Conservation (phyloP, 257 asterid genomes). For the Jacaranda copaia region DNA sequence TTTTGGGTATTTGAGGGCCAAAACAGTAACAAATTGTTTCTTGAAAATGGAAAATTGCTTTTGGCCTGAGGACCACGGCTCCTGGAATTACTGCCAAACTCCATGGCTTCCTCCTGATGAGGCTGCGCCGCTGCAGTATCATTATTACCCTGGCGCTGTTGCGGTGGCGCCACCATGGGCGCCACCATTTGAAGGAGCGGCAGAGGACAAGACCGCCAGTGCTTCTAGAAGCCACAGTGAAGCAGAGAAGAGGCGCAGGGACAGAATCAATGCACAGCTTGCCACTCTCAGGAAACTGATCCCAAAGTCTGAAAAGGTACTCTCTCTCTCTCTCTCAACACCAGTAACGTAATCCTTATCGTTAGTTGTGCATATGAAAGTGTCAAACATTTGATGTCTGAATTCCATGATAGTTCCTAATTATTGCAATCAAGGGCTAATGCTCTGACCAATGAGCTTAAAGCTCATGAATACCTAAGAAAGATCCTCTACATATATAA, state of each 20-base stretch:
- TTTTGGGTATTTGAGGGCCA: conserved; percentile 4
- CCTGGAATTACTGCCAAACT: conserved; percentile 20
- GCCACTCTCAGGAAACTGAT: conserved; percentile 75
- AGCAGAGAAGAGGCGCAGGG: conserved; percentile 90
- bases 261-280: conserved; percentile 82
- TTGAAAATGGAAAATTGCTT: conserved; percentile 53
- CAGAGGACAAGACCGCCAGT: conserved; percentile 43
- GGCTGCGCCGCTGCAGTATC: conserved; percentile 31
- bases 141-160: conserved; percentile 35
- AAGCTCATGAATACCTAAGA: too few relatives aligned
- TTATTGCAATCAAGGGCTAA: too few relatives aligned
- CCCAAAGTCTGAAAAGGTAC: conserved; percentile 83
- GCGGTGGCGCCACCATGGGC: conserved; percentile 38
- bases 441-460: too few relatives aligned
- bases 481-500: too few relatives aligned
- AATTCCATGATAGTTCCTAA: background rate
- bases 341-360: too few relatives aligned
- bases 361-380: too few relatives aligned
- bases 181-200: conserved; percentile 41
- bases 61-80: conserved; percentile 36
- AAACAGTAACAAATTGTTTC: background rate
- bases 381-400: background rate
- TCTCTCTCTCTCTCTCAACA: background rate
- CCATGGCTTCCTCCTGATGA: conserved; percentile 42
- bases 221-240: conserved; percentile 79